These are phyloP conservation scores for Tetradesmus obliquus DNA, from an alignment of 139 green algal genomes.

Conservation along the genomic window DNA sequence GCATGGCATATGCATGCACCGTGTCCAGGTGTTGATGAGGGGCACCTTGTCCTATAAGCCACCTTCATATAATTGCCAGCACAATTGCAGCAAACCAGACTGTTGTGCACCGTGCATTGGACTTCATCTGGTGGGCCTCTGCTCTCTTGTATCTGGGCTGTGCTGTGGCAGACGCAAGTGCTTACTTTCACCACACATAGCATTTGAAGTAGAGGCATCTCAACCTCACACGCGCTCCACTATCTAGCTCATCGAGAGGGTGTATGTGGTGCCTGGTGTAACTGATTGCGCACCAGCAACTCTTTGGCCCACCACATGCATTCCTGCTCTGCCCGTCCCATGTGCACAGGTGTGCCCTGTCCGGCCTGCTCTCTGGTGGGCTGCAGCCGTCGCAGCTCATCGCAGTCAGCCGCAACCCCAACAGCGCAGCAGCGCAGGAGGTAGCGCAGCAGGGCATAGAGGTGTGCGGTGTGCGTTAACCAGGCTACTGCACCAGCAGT, in stretches of 20 bases:
- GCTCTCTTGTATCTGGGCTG: too few relatives aligned
- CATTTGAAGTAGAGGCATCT: too few relatives aligned
- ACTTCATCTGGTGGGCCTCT: too few relatives aligned
- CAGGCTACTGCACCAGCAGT: neutral
- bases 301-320: neutral
- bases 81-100: neutral
- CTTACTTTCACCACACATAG: too few relatives aligned
- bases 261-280: neutral
- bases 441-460: conserved; percentile 35
- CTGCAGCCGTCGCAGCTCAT: conserved; percentile 27
- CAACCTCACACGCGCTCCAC: too few relatives aligned
- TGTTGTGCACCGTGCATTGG: too few relatives aligned
- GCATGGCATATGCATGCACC: neutral
- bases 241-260: too few relatives aligned
- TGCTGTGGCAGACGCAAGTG: too few relatives aligned
- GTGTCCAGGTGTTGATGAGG: neutral
- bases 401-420: conserved; percentile 46
- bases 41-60: too few relatives aligned
- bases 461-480: neutral
- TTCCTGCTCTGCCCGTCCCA: neutral
- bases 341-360: conserved; percentile 14
- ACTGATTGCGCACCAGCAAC: neutral
- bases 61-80: too few relatives aligned
- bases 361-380: conserved; percentile 29
- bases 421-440: conserved; percentile 6